Evolutionary conservation across 1,139 yeast genomes (phyloP).

Genomic region (Citeromyces hawaiiensis): DNA sequence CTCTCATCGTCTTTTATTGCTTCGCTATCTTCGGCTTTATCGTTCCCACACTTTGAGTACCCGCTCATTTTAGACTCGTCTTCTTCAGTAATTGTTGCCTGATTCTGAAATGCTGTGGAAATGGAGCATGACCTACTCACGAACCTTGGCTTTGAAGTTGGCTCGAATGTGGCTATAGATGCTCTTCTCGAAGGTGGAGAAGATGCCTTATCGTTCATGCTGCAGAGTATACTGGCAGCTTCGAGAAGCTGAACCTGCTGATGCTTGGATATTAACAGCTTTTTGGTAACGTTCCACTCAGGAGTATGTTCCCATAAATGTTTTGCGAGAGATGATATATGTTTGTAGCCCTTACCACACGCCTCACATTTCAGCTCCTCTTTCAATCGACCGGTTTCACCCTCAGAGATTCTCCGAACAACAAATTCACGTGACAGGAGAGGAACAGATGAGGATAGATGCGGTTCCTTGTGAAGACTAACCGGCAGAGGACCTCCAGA

Average conservation of each 20-base stretch:
- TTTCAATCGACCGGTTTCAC: conserved; percentile 72
- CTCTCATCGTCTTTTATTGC: background rate
- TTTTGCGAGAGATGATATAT: conserved; percentile 67
- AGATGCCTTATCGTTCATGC: conserved; percentile 45
- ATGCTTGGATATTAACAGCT: conserved; percentile 71
- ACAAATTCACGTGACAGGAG: conserved; percentile 60
- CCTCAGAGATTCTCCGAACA: conserved; percentile 72
- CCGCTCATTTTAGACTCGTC: conserved; percentile 1
- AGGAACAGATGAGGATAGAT: conserved; percentile 26
- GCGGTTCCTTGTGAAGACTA: conserved; percentile 4
- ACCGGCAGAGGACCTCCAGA: conserved; percentile 3
- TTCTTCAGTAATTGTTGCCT: conserved; percentile 2
- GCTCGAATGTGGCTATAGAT: background rate
- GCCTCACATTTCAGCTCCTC: conserved; percentile 81
- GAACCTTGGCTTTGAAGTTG: background rate
- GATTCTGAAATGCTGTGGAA: background rate
- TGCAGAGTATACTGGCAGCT: conserved; percentile 77
- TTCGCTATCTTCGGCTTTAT: background rate
- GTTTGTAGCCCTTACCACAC: conserved; percentile 84
- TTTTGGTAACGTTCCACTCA: conserved; percentile 81
- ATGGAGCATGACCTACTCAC: background rate
- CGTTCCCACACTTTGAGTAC: conserved; percentile 4
- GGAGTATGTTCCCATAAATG: conserved; percentile 85
- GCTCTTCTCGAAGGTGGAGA: background rate
- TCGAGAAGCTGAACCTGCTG: conserved; percentile 83